Percentiles rank a stretch among this genome's conserved stretches.
Evolutionary conservation across 129 eudicot species (phyloP).

Genomic region (Artemisia annua): DNA sequence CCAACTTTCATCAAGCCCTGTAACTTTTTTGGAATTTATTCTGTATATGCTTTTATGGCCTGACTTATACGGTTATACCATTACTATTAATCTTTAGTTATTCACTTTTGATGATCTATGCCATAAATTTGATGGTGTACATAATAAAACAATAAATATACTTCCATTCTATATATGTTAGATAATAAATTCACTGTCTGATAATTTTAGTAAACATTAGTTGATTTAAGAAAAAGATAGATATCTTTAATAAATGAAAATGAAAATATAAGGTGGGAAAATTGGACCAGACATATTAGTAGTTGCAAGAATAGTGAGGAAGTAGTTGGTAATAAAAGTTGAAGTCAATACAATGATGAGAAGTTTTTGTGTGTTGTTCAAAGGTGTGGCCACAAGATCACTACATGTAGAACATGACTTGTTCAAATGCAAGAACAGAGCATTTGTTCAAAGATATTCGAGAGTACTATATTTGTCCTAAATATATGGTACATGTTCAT

Average conservation of each 20-base stretch:
- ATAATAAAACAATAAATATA: no score
- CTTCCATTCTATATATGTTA: no score
- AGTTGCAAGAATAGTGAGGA: neutral
- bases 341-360: conserved; percentile 28
- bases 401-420: conserved; percentile 17
- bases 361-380: conserved; percentile 2
- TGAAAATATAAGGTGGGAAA: neutral
- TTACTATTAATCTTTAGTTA: no score
- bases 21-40: neutral
- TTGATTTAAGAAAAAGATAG: neutral
- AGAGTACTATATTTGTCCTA: neutral
- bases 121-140: no score
- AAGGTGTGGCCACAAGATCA: neutral
- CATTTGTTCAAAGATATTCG: neutral
- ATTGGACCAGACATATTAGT: neutral
- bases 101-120: no score
- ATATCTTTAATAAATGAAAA: neutral
- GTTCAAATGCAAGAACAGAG: conserved; percentile 24
- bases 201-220: neutral
- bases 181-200: neutral
- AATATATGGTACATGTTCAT: no score
- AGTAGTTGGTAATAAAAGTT: conserved; percentile 20
- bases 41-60: no score
- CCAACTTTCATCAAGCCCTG: neutral
- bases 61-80: no score